These are phyloP conservation scores for Gynochthodes officinalis DNA, from an alignment of 257 asterid genomes.

Conservation along the genomic window DNA sequence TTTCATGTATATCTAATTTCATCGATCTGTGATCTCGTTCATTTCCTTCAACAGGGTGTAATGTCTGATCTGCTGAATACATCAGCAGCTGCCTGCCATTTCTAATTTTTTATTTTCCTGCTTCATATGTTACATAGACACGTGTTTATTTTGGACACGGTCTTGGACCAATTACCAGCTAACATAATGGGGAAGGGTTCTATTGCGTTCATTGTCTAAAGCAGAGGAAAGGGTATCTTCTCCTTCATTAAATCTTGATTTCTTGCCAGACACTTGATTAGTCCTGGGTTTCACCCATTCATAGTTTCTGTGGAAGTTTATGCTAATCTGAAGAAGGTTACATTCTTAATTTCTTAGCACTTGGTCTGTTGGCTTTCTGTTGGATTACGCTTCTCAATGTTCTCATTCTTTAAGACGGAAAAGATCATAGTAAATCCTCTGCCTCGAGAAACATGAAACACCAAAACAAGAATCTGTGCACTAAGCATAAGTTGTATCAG, in stretches of 20 bases:
- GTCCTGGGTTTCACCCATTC: background rate
- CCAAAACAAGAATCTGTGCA: background rate
- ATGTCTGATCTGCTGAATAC: background rate
- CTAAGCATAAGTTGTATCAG: background rate
- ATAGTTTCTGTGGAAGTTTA: background rate
- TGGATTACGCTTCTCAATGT: background rate
- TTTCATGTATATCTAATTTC: background rate
- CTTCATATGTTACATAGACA: background rate
- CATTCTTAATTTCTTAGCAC: background rate
- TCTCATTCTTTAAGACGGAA: background rate
- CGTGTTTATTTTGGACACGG: background rate
- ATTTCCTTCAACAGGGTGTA: background rate
- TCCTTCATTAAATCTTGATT: background rate
- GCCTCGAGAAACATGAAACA: background rate
- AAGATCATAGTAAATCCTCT: background rate
- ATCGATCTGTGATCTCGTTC: background rate
- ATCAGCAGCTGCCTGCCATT: background rate
- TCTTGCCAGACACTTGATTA: conserved; percentile 4
- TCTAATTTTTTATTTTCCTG: background rate
- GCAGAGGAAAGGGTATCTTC: background rate
- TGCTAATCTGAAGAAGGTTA: background rate
- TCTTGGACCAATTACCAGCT: background rate
- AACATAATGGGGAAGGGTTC: background rate
- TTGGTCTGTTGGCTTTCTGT: conserved; percentile 6
- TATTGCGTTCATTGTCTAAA: background rate